phyloP scores from a whole-genome alignment of 2,329 filamentous ascomycete species.

The Sclerotiophoma versabilis region DNA sequence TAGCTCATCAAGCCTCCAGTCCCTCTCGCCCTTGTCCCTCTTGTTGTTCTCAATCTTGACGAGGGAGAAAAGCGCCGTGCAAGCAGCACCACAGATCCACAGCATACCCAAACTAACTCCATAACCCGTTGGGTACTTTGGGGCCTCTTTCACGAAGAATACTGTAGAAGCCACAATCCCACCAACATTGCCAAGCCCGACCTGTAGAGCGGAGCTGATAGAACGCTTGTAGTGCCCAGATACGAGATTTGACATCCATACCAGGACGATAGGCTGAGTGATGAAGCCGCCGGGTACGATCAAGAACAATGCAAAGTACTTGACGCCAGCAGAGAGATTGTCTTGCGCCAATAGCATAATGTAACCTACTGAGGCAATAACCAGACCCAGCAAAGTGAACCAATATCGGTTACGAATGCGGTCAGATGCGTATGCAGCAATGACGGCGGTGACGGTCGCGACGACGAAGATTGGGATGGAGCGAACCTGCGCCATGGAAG shows the following conservation, averaged over 20 bases:
- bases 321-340: slow-evolving; percentile 53
- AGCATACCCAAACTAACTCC: slow-evolving; percentile 58
- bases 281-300: slow-evolving; percentile 63
- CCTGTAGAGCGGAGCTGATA: slow-evolving; percentile 59
- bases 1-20: slow-evolving; percentile 51
- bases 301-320: slow-evolving; percentile 64
- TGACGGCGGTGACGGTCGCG: slow-evolving; percentile 45
- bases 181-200: slow-evolving; percentile 56
- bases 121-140: slow-evolving; percentile 59
- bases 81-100: slow-evolving; percentile 56
- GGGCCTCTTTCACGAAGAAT: slow-evolving; percentile 55
- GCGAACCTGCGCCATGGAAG: slow-evolving; percentile 46
- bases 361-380: slow-evolving; percentile 62
- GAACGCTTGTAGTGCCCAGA: slow-evolving; percentile 65
- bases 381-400: slow-evolving; percentile 60
- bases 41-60: slow-evolving; percentile 57
- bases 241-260: slow-evolving; percentile 66
- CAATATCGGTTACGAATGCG: slow-evolving; percentile 59
- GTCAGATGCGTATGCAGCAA: slow-evolving; percentile 57
- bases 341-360: slow-evolving; percentile 60
- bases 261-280: slow-evolving; percentile 62
- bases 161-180: slow-evolving; percentile 61
- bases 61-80: slow-evolving; percentile 52
- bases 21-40: slow-evolving; percentile 56
- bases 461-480: slow-evolving; percentile 51